Evolutionary conservation across 768 basidiomycete species (phyloP), one percentile per base, ranked within the genome.

Genomic region (Collybia mongolica): DNA sequence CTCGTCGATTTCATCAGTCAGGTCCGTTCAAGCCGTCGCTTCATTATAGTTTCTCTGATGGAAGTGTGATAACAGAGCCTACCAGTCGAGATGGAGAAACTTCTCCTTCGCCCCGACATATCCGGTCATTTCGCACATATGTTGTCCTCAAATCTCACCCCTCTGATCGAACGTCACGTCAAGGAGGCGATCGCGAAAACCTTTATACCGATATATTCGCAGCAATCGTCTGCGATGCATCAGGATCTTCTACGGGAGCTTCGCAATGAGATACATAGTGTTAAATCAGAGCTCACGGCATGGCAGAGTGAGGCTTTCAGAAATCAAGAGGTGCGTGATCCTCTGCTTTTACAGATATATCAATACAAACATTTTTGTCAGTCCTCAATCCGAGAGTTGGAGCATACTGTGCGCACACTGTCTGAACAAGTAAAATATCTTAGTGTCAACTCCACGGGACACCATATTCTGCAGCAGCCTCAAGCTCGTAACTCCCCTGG

Each of bases 391-490:
- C 80, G 89, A 53, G 90, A 93, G 37, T 77, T 93, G 49, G 91
- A 93, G 66, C 86, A 84, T 57, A 83, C 82, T 5, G 84, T 93
- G 48, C 77, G 89, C 46, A 59, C 80, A 19, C 72, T 93, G 48
- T 78, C 86, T 24, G 91, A 93, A 44, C 91, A 93, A 63, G 82
- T 93, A 60, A 92, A 90, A 64, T 89, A 83, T 70, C 67, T 90
- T 53, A 82, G 74, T 57, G 70, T 86, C 67, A 89, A 83, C 55
- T 59, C 76, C 12, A 60, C 48, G 41, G 57, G 64, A 38, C 69
- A 75, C 26, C 75, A 74, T 51, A 65, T 71, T 43, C 65, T 74
- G 54, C 75, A 74, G 48, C 71, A 71, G 42, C 72, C 75, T 41
- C 70, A 65, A 39, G 56, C 63, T 26, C 73, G 70, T 54, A 73